Evolutionary conservation across 345 rosid genomes (phyloP).

Genomic region (Eucalyptus brandiana): DNA sequence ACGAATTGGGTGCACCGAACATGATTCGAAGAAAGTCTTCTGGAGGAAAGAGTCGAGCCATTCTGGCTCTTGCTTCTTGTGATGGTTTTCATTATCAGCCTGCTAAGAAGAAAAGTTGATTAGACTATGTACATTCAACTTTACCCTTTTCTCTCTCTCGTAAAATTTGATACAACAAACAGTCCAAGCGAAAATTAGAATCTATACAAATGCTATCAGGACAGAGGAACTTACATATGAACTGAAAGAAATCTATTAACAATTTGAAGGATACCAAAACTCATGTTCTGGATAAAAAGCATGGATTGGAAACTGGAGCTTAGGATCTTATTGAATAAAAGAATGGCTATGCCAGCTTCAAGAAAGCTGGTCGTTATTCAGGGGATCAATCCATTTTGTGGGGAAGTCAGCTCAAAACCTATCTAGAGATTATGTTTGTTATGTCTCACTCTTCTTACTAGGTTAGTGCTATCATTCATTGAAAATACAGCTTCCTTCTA

Average conservation of each 20-base stretch:
- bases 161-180: background rate
- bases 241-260: background rate
- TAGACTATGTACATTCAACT: background rate
- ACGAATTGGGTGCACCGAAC: conserved; percentile 11
- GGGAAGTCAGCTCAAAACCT: background rate
- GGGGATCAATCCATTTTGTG: background rate
- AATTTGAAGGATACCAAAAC: background rate
- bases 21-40: conserved; percentile 14
- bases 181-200: background rate
- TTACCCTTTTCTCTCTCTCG: background rate
- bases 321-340: background rate
- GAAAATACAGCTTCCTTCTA: background rate
- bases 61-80: background rate
- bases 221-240: background rate
- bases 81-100: background rate
- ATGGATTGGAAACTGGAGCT: background rate
- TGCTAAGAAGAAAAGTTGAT: background rate
- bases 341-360: background rate
- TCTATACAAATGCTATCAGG: background rate
- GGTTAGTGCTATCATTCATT: background rate
- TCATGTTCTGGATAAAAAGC: background rate
- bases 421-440: background rate
- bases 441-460: background rate
- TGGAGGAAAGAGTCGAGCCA: conserved; percentile 18
- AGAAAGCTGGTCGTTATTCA: background rate